Percentiles rank a stretch among this genome's conserved stretches.
Conservation (phyloP, 768 basidiomycete genomes). For the Termitomyces eurrhizus region DNA sequence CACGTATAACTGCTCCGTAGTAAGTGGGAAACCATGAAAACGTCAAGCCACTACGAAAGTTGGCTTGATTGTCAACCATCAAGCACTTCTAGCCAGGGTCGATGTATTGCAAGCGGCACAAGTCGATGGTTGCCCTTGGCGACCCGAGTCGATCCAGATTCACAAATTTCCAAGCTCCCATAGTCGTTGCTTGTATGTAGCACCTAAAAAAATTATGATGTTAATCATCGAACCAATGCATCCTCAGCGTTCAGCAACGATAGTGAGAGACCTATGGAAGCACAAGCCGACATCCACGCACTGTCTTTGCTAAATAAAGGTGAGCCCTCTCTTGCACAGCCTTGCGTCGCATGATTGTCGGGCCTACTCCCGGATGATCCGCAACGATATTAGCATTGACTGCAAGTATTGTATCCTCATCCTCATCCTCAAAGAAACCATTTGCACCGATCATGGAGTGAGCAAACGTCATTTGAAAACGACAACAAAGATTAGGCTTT, state of each 20-base stretch:
- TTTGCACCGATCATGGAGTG: background rate
- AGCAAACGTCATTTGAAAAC: background rate
- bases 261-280: background rate
- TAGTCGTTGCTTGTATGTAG: background rate
- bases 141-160: background rate
- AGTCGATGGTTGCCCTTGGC: background rate
- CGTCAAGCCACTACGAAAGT: background rate
- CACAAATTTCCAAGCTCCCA: background rate
- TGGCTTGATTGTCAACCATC: background rate
- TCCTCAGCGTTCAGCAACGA: background rate
- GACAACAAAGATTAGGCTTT: background rate
- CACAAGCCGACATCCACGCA: slow-evolving; percentile 9
- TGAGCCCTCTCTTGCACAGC: slow-evolving; percentile 10
- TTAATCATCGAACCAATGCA: background rate
- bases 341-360: slow-evolving; percentile 10
- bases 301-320: background rate
- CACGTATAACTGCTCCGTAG: background rate
- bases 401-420: background rate
- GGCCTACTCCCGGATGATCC: slow-evolving; percentile 9
- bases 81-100: background rate
- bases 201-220: background rate
- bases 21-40: background rate
- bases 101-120: background rate
- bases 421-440: background rate
- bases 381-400: background rate